phyloP scores from a whole-genome alignment of 2,329 filamentous ascomycete species.

The Colletotrichum plurivorum region DNA sequence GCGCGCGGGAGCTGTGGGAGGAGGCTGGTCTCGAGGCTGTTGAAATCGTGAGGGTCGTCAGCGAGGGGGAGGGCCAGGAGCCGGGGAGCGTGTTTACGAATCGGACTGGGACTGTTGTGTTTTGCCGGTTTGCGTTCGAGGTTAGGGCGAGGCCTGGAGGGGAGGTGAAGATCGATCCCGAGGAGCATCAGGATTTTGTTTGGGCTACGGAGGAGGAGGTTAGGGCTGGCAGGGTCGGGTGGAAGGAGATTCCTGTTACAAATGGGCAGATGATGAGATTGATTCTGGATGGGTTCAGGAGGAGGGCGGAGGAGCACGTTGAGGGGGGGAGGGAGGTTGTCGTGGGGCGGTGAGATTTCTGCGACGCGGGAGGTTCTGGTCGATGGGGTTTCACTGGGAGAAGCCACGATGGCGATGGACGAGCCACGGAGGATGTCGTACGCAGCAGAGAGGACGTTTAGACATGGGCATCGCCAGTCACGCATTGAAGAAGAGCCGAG shows the following conservation, averaged over 20 bases:
- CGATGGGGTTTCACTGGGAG: background rate
- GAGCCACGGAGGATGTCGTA: no score
- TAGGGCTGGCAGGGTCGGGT: slow-evolving; percentile 44
- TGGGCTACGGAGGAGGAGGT: slow-evolving; percentile 58
- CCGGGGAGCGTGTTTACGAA: slow-evolving; percentile 51
- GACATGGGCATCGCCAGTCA: no score
- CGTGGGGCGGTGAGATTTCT: background rate
- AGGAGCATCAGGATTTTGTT: slow-evolving; percentile 57
- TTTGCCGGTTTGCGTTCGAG: slow-evolving; percentile 53
- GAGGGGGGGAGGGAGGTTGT: background rate
- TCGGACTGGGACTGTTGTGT: slow-evolving; percentile 48
- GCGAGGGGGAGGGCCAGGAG: slow-evolving; percentile 44
- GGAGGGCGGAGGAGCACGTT: slow-evolving; percentile 41
- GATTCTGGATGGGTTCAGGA: slow-evolving; percentile 50
- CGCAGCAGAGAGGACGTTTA: no score
- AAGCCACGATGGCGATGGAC: no score
- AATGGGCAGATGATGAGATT: slow-evolving; percentile 45
- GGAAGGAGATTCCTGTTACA: slow-evolving; percentile 48
- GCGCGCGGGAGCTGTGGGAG: slow-evolving; percentile 64
- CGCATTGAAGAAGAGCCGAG: no score
- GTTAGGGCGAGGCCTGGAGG: slow-evolving; percentile 48
- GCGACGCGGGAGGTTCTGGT: background rate
- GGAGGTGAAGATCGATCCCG: slow-evolving; percentile 52
- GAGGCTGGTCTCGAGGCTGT: slow-evolving; percentile 57
- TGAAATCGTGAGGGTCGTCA: slow-evolving; percentile 47